Percentiles rank a stretch among this genome's conserved stretches.
These are phyloP conservation scores for Sordariomycetes sp. DNA, from an alignment of 2,329 filamentous ascomycete genomes.

Conservation along the genomic window DNA sequence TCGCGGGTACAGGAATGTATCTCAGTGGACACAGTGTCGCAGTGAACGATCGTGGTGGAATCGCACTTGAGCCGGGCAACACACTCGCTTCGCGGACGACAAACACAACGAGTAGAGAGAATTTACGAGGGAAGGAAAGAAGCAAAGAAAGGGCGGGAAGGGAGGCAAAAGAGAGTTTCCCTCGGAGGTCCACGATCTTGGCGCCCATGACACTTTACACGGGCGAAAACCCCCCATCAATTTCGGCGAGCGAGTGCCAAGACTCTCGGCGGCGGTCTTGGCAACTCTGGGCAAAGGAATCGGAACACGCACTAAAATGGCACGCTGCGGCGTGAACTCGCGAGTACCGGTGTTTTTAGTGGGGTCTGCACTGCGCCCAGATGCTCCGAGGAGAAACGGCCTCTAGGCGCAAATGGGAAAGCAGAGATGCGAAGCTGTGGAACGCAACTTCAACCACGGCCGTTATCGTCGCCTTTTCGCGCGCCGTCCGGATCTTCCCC, in stretches of 20 bases:
- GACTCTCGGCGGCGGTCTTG: background rate
- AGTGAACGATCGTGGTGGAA: background rate
- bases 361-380: too few species aligned
- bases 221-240: background rate
- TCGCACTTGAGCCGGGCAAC: background rate
- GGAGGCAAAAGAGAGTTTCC: slow-evolving; percentile 3
- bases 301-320: too few species aligned
- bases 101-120: background rate
- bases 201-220: background rate
- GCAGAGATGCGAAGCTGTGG: too few species aligned
- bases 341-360: too few species aligned
- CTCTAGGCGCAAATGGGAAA: too few species aligned
- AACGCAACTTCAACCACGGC: too few species aligned
- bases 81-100: background rate
- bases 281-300: background rate
- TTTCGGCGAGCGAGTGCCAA: slow-evolving; percentile 1
- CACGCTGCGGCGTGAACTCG: too few species aligned
- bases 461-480: too few species aligned
- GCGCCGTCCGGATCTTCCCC: too few species aligned
- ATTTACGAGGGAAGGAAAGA: background rate
- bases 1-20: background rate
- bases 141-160: background rate
- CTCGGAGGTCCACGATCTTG: slow-evolving; percentile 1
- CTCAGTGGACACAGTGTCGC: background rate
- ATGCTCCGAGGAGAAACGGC: too few species aligned